Conservation (phyloP, 768 basidiomycete genomes). For the Boletus sp. region DNA sequence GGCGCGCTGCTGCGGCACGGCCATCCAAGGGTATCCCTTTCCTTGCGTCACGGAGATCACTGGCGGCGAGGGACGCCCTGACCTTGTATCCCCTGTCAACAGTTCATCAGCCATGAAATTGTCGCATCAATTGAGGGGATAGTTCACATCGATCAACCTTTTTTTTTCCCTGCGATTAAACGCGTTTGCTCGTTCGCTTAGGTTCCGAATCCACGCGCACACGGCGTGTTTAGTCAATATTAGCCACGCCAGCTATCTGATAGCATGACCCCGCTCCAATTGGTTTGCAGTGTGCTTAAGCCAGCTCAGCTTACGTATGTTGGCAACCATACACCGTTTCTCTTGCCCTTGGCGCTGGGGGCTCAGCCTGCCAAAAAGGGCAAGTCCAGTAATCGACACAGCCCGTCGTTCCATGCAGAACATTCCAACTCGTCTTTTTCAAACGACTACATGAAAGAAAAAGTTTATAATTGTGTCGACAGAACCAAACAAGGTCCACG, state of each 20-base stretch:
- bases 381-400: conserved; percentile 18
- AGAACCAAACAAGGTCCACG: conserved; percentile 27
- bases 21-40: background rate
- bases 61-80: background rate
- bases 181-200: background rate
- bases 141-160: conserved; percentile 2
- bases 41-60: conserved; percentile 1
- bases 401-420: conserved; percentile 25
- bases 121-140: background rate
- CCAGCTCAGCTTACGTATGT: background rate
- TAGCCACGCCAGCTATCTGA: background rate
- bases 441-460: background rate
- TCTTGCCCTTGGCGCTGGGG: background rate
- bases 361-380: conserved; percentile 10
- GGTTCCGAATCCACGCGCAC: conserved; percentile 12
- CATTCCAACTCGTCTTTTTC: conserved; percentile 16
- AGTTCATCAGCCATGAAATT: background rate
- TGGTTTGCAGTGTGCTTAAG: background rate
- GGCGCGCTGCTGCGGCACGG: background rate
- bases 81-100: background rate
- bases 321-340: background rate
- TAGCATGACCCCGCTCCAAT: background rate
- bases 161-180: background rate
- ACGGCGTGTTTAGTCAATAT: conserved; percentile 11
- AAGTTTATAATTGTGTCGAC: conserved; percentile 18